These are phyloP conservation scores for Coemansia asiatica DNA, from an alignment of 192 early-diverging fungal genomes.

Conservation along the genomic window DNA sequence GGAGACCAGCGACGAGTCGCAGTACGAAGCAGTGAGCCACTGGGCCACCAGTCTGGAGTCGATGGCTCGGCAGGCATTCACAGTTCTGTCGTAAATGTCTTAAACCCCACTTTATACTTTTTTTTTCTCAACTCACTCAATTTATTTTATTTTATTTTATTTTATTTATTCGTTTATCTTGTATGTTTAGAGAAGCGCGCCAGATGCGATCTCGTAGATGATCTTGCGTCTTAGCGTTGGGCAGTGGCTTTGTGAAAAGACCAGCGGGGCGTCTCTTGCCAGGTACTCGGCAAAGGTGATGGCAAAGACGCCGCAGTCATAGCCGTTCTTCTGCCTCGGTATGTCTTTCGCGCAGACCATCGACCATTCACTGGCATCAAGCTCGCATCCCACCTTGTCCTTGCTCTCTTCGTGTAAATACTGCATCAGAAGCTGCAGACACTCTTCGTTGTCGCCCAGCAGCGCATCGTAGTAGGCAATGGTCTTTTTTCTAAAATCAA, in stretches of 20 bases:
- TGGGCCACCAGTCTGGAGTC: conserved; percentile 35
- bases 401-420: conserved; percentile 72
- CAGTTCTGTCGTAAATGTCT: not conserved
- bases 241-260: conserved; percentile 78
- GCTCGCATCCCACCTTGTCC: conserved; percentile 67
- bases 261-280: conserved; percentile 60
- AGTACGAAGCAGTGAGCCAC: conserved; percentile 37
- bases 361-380: conserved; percentile 70
- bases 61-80: conserved; percentile 17
- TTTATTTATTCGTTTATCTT: not conserved
- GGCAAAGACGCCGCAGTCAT: conserved; percentile 95
- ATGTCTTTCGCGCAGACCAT: conserved; percentile 67
- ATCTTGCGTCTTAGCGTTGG: conserved; percentile 68
- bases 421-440: conserved; percentile 50
- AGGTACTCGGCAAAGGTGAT: conserved; percentile 81
- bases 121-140: no score
- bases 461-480: conserved; percentile 87
- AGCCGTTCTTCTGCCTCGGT: conserved; percentile 83
- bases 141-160: conserved; percentile 2
- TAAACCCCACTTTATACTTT: not conserved
- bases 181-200: conserved; percentile 21
- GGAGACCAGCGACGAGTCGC: conserved; percentile 32
- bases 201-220: conserved; percentile 69
- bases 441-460: conserved; percentile 60
- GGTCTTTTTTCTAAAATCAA: conserved; percentile 62